phyloP scores from a whole-genome alignment of 75 land plant species.

The Cupressus sempervirens region DNA sequence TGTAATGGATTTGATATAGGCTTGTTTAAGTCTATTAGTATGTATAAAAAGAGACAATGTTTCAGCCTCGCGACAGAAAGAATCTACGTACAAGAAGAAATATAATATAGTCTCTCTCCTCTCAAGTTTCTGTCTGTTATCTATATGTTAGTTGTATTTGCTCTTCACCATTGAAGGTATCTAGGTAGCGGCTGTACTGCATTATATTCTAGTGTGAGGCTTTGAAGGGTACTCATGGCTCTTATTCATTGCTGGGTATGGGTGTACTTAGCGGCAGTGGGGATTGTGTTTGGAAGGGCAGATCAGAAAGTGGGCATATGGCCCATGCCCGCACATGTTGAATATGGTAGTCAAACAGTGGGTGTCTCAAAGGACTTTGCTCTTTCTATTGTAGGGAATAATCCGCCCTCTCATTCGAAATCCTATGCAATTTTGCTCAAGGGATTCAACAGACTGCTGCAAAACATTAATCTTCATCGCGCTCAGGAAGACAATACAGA shows the following conservation, averaged over 20 bases:
- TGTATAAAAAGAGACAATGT: too few species aligned
- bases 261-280: not conserved
- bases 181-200: too few species aligned
- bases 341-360: slow-evolving; percentile 2
- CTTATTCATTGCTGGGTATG: not conserved
- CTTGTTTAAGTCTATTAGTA: too few species aligned
- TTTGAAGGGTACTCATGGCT: not conserved
- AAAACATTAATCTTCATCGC: not conserved
- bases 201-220: too few species aligned
- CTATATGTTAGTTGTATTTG: too few species aligned
- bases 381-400: not conserved
- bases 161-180: too few species aligned
- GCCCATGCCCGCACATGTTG: not conserved
- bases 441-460: not conserved
- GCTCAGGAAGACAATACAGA: not conserved
- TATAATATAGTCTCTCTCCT: too few species aligned
- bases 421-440: not conserved
- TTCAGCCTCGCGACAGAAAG: too few species aligned
- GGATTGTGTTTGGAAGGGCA: not conserved
- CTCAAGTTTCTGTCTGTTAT: too few species aligned
- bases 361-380: not conserved
- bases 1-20: too few species aligned
- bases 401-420: not conserved
- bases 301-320: not conserved
- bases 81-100: too few species aligned